These are phyloP conservation scores for Apiotrichum veenhuisii DNA, from an alignment of 1,284 basidiomycete species.

Conservation along the genomic window DNA sequence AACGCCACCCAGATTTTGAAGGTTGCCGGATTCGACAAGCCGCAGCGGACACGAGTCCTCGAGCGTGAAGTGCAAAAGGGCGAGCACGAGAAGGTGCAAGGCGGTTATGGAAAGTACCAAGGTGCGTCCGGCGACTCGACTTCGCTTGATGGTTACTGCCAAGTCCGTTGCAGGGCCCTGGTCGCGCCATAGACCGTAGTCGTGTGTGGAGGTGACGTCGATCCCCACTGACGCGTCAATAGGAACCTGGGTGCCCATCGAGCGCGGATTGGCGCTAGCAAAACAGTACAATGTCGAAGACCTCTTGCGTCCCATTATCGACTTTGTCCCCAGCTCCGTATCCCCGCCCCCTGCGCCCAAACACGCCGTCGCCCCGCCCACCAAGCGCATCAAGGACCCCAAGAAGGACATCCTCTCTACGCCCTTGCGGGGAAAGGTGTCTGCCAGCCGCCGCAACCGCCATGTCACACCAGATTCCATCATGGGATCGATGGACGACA, in stretches of 20 bases:
- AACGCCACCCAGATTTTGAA: conserved; percentile 99
- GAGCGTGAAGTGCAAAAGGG: conserved; percentile 99
- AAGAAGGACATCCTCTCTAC: conserved; percentile 24
- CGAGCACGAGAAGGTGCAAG: conserved; percentile 98
- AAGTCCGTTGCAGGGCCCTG: not conserved
- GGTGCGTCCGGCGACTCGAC: conserved; percentile 57
- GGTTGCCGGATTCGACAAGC: conserved; percentile 98
- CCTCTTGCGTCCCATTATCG: conserved; percentile 88
- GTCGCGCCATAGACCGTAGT: not conserved
- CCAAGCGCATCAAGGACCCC: conserved; percentile 50
- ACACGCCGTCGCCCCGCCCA: conserved; percentile 71
- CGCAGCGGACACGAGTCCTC: conserved; percentile 92
- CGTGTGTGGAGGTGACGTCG: not conserved
- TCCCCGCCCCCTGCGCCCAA: conserved; percentile 96
- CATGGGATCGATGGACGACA: conserved; percentile 8
- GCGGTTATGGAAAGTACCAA: conserved; percentile 99
- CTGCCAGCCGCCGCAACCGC: conserved; percentile 8
- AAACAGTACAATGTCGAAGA: conserved; percentile 90
- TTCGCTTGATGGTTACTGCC: not conserved
- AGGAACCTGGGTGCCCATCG: conserved; percentile 99
- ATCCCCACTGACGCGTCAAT: conserved; percentile 5
- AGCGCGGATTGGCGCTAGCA: conserved; percentile 78
- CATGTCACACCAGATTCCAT: conserved; percentile 21
- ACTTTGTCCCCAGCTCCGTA: conserved; percentile 84
- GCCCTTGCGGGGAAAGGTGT: conserved; percentile 34